Conservation (phyloP, 352 stramenopile genomes). For the Globisporangium irregulare region DNA sequence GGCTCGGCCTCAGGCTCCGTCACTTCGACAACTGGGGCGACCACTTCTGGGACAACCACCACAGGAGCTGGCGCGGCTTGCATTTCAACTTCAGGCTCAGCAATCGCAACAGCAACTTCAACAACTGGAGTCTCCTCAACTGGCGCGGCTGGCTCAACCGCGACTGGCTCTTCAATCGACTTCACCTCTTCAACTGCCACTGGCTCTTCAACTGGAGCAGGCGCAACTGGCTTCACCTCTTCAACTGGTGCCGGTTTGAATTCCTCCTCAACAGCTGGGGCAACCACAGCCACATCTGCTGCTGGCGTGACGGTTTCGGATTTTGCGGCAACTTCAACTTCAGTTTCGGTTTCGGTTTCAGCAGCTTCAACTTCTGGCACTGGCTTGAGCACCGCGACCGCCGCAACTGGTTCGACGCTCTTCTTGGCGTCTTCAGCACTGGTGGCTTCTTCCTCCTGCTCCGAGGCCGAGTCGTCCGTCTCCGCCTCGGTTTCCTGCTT, state of each 20-base stretch:
- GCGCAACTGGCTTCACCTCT: not conserved
- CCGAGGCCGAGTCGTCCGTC: slow-evolving; percentile 15
- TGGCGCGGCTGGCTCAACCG: not conserved
- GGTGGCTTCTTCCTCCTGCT: slow-evolving; percentile 14
- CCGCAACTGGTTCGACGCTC: not conserved
- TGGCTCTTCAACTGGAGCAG: not conserved
- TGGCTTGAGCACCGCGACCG: not conserved
- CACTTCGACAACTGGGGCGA: slow-evolving; percentile 3
- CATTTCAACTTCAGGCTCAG: not conserved
- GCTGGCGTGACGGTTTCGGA: not conserved
- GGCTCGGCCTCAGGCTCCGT: not conserved
- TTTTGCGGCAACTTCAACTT: not conserved
- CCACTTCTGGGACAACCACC: not conserved
- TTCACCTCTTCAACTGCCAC: not conserved
- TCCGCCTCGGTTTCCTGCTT: slow-evolving; percentile 14
- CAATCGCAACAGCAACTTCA: not conserved
- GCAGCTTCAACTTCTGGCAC: slow-evolving; percentile 3
- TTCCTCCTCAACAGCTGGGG: slow-evolving; percentile 6
- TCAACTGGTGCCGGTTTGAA: not conserved
- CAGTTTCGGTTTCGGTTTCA: not conserved
- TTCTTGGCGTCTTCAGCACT: slow-evolving; percentile 5
- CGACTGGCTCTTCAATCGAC: not conserved
- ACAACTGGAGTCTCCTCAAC: slow-evolving; percentile 4
- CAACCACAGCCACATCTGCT: slow-evolving; percentile 2
- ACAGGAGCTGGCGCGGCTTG: not conserved